Evolutionary conservation across 202 grass and related monocot species (phyloP), one percentile per base, ranked within the genome.

Genomic region (Musa balbisiana): DNA sequence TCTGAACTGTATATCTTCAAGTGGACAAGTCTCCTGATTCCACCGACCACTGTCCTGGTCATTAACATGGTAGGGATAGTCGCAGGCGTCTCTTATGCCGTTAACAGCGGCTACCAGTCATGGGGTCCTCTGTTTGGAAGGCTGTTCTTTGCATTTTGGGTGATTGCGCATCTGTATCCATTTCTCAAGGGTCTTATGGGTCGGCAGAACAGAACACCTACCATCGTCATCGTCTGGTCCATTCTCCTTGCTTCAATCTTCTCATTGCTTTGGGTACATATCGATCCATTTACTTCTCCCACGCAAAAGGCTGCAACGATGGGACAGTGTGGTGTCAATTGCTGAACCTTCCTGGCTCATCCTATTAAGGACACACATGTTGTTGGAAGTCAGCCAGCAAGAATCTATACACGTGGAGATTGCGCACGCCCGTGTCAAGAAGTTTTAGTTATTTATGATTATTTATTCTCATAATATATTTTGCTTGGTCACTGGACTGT

Each of bases 181-280:
- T 63, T 78, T 64, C 64, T 43, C 60, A 77, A 79, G 15, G 72
- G 73, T 76, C 73, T 76, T 13, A 14, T 76, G 25, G 73, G 73
- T 2, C 55, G 56, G 73, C 55, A 60, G 33, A 76, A 76, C 58
- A n/a, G 73, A 23, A 76, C 73, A 33, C 73, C 73, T 2, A 76
- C 73, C 10, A 76, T 76, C 22, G 73, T 76, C 19, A 76, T 76
- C 63, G 73, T 76, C 3, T 76, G 73, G 73, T 76, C 73, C 27
- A 76, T 76, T 62, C 73, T 76, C n/a, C 73, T 83, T 17, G 72
- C 62, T 29, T 80, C 78, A 43, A 73, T 98, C 79, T 98, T 98
- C 89, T 98, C 95, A 13, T 82, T 98, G 74, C 79, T 98, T 33
- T 98, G 94, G 94, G 94, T 98, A 66, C 89, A 86, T 64, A 98